phyloP scores from a whole-genome alignment of 2,329 filamentous ascomycete genomes.

The Colletotrichum godetiae region DNA sequence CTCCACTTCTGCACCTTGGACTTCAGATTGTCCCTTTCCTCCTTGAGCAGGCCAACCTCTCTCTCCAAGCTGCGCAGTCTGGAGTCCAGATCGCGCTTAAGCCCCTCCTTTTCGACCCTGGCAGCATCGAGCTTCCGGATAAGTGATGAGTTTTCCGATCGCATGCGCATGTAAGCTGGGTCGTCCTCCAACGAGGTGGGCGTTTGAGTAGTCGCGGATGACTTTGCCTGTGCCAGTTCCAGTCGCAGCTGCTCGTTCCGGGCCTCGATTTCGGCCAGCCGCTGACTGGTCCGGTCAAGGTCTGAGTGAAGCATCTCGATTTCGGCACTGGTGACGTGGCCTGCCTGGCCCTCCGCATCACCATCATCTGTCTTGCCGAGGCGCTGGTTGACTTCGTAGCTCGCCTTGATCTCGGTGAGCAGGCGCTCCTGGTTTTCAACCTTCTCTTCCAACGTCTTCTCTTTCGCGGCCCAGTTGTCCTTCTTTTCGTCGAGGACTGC shows the following conservation, averaged over 20 bases:
- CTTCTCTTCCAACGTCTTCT: constrained; percentile 91
- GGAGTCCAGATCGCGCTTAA: constrained; percentile 80
- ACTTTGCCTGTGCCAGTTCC: constrained; percentile 90
- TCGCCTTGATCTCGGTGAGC: constrained; percentile 94
- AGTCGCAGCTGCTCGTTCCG: constrained; percentile 93
- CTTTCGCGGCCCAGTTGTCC: constrained; percentile 96
- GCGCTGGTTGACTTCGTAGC: constrained; percentile 94
- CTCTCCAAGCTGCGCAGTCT: constrained; percentile 84
- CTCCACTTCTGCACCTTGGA: constrained; percentile 87
- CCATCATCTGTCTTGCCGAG: constrained; percentile 78
- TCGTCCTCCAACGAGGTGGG: constrained; percentile 83
- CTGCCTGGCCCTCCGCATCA: constrained; percentile 66
- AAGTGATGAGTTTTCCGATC: constrained; percentile 93
- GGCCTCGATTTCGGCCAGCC: constrained; percentile 90
- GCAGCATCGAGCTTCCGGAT: constrained; percentile 88
- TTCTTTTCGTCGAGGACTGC: constrained; percentile 93
- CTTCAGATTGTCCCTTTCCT: constrained; percentile 84
- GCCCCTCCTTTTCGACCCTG: constrained; percentile 84
- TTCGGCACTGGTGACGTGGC: constrained; percentile 85
- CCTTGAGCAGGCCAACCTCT: constrained; percentile 77
- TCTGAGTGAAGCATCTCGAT: constrained; percentile 94
- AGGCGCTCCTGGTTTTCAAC: constrained; percentile 93
- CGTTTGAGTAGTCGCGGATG: constrained; percentile 72
- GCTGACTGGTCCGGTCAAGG: constrained; percentile 86
- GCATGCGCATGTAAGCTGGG: constrained; percentile 85